These are phyloP conservation scores for Clonostachys chloroleuca DNA, from an alignment of 2,329 filamentous ascomycete genomes.

Conservation along the genomic window DNA sequence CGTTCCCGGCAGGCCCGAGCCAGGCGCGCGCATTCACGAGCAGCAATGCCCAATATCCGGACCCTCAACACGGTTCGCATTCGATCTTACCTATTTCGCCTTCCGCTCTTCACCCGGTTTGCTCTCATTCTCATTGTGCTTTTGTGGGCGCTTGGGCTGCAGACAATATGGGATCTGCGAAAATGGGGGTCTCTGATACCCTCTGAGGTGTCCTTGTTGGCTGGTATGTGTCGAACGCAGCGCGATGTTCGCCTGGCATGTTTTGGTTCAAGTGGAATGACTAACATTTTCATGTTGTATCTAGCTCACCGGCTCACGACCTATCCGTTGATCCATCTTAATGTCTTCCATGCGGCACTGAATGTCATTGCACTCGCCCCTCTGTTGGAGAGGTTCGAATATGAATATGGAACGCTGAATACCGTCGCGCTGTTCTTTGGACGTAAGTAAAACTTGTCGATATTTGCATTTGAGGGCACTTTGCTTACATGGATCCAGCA, in stretches of 20 bases:
- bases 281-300: neutral
- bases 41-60: conserved; percentile 22
- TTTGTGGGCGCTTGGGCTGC: conserved; percentile 62
- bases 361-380: conserved; percentile 80
- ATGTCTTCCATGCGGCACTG: conserved; percentile 74
- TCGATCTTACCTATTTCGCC: conserved; percentile 74
- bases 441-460: conserved; percentile 55
- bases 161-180: conserved; percentile 66
- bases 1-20: no score
- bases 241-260: no score
- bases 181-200: conserved; percentile 80
- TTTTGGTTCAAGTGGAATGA: neutral
- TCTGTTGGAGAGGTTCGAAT: conserved; percentile 90
- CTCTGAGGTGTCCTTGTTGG: conserved; percentile 64
- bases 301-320: conserved; percentile 85
- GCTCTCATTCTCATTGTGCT: conserved; percentile 60
- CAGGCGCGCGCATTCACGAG: neutral
- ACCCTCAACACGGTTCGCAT: conserved; percentile 67
- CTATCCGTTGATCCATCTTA: conserved; percentile 81
- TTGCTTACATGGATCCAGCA: conserved; percentile 37
- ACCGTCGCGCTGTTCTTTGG: conserved; percentile 86
- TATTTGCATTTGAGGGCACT: neutral
- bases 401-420: conserved; percentile 85
- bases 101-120: conserved; percentile 82
- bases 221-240: conserved; percentile 44